These are phyloP conservation scores for Hypericum perforatum DNA, from an alignment of 345 rosid genomes.

Conservation along the genomic window DNA sequence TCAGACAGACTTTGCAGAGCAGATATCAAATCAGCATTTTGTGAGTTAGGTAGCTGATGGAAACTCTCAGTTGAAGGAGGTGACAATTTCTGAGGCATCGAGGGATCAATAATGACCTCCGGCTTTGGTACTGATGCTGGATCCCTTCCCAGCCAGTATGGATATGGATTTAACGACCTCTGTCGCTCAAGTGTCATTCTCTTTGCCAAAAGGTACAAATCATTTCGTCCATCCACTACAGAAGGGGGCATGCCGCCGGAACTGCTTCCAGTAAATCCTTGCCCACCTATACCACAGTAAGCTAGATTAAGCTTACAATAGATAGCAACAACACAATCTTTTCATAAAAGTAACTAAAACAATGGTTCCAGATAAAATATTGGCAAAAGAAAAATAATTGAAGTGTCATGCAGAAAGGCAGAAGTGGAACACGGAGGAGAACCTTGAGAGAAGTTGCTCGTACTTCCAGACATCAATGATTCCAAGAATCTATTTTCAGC, in stretches of 20 bases:
- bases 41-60: constrained; percentile 44
- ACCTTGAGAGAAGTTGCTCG: constrained; percentile 60
- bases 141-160: constrained; percentile 70
- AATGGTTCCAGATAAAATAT: background rate
- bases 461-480: constrained; percentile 69
- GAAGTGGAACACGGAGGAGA: constrained; percentile 9
- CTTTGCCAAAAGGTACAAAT: constrained; percentile 58
- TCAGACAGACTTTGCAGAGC: constrained; percentile 62
- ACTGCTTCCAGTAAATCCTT: constrained; percentile 48
- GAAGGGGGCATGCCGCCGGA: constrained; percentile 35
- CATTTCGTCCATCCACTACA: constrained; percentile 50
- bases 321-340: background rate
- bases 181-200: constrained; percentile 70
- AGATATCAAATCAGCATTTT: constrained; percentile 62
- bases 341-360: background rate
- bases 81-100: constrained; percentile 23
- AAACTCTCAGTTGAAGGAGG: constrained; percentile 28
- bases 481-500: constrained; percentile 91
- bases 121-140: constrained; percentile 47
- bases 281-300: constrained; percentile 44
- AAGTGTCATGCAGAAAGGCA: background rate
- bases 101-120: constrained; percentile 39
- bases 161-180: constrained; percentile 44
- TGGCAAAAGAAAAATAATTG: background rate
- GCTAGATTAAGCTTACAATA: background rate